Conservation (phyloP, 805 yeast species). For the Teunomyces barrocoloradensis region DNA sequence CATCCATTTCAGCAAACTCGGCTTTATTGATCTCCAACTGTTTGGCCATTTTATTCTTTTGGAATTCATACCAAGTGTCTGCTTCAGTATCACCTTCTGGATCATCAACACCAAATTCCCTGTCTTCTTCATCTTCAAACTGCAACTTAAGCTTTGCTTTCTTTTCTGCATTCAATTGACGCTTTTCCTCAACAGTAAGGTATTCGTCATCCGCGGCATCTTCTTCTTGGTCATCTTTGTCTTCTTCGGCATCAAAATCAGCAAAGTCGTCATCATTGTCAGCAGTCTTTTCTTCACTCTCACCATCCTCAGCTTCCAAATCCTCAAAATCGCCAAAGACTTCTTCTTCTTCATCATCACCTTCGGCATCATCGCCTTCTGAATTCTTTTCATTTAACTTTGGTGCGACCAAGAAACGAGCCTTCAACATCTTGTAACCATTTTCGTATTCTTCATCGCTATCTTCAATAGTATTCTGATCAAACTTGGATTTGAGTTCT, state of each 20-base stretch:
- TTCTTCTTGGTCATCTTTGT: conserved; percentile 41
- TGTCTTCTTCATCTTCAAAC: conserved; percentile 77
- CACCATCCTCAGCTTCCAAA: conserved; percentile 28
- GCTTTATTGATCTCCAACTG: conserved; percentile 91
- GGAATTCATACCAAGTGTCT: conserved; percentile 97
- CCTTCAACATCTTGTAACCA: conserved; percentile 40
- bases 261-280: conserved; percentile 44
- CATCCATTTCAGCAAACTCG: conserved; percentile 70
- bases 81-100: conserved; percentile 71
- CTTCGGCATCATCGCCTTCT: conserved; percentile 23
- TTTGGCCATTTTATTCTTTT: conserved; percentile 94
- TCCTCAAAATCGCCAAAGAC: conserved; percentile 42
- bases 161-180: conserved; percentile 80
- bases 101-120: conserved; percentile 70
- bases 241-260: conserved; percentile 51
- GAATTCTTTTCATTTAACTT: conserved; percentile 31
- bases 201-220: conserved; percentile 39
- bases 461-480: conserved; percentile 22
- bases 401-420: conserved; percentile 56
- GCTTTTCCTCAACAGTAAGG: conserved; percentile 65
- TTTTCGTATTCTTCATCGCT: conserved; percentile 40
- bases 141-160: conserved; percentile 87
- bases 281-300: conserved; percentile 26
- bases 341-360: conserved; percentile 30
- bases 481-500: conserved; percentile 47